Percentiles rank a stretch among this genome's conserved stretches.
phyloP scores from a whole-genome alignment of 2,329 filamentous ascomycete genomes.

The Fusarium acutatum region DNA sequence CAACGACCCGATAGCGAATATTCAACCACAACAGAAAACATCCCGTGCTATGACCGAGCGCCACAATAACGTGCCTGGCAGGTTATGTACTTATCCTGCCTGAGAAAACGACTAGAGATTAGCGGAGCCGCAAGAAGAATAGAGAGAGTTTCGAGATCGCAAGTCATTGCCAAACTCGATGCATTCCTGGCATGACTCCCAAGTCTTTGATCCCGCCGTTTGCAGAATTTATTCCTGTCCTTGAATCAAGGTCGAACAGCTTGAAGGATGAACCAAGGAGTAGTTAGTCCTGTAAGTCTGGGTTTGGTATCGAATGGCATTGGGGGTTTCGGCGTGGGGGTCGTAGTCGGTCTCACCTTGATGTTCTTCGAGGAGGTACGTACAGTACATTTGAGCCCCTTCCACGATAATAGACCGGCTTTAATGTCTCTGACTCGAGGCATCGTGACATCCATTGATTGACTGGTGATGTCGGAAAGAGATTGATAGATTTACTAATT shows the following conservation, averaged over 20 bases:
- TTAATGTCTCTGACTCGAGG: not conserved
- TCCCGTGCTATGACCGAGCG: constrained; percentile 10
- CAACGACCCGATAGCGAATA: constrained; percentile 17
- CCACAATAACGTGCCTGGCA: constrained; percentile 7
- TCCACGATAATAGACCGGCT: constrained; percentile 18
- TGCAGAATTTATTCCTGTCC: not conserved
- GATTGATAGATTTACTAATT: not conserved
- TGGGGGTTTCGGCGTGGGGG: constrained; percentile 18
- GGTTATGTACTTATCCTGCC: not conserved
- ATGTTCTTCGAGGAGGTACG: not conserved
- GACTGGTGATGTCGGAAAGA: not conserved
- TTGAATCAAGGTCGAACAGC: not conserved
- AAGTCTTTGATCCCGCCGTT: not conserved
- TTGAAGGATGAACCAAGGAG: not conserved
- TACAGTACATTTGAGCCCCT: not conserved
- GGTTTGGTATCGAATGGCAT: not conserved
- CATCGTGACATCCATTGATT: not conserved
- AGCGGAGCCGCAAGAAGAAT: constrained; percentile 17
- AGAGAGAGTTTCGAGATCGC: not conserved
- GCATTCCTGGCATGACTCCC: constrained; percentile 2
- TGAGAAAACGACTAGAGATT: constrained; percentile 2
- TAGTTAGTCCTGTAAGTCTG: not conserved
- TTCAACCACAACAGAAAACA: not conserved
- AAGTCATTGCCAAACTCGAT: not conserved
- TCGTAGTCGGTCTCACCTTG: not conserved